Conservation (phyloP, 345 rosid genomes). For the Eucalyptus curtisii region DNA sequence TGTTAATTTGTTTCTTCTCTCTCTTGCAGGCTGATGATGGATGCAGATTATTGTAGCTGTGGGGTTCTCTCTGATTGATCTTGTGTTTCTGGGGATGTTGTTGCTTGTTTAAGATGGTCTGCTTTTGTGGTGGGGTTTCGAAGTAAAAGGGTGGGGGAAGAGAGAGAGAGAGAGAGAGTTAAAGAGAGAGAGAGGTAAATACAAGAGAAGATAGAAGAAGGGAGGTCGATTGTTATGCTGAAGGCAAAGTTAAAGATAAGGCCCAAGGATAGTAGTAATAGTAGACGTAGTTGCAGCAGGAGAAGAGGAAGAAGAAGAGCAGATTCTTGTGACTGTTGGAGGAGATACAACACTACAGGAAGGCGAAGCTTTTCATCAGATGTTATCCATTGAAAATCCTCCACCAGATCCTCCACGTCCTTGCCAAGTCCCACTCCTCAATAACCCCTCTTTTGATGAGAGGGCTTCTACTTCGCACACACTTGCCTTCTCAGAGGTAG, state of each 20-base stretch:
- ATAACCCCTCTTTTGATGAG: conserved; percentile 5
- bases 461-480: conserved; percentile 17
- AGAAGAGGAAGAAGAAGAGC: conserved; percentile 15
- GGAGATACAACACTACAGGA: conserved; percentile 47
- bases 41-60: conserved; percentile 23
- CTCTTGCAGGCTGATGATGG: conserved; percentile 36
- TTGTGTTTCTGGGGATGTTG: background rate
- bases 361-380: conserved; percentile 60
- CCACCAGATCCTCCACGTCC: conserved; percentile 65
- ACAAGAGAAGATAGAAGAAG: background rate
- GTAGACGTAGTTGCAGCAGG: background rate
- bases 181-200: background rate
- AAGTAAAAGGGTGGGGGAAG: background rate
- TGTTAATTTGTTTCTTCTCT: background rate
- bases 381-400: conserved; percentile 68
- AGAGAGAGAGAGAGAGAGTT: background rate
- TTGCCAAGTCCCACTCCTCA: conserved; percentile 16
- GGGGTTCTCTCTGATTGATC: conserved; percentile 3
- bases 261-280: background rate
- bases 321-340: conserved; percentile 53
- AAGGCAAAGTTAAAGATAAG: conserved; percentile 43
- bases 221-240: conserved; percentile 34
- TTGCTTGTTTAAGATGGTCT: background rate
- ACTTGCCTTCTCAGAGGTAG: conserved; percentile 17
- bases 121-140: conserved; percentile 19